Evolutionary conservation across 345 rosid genomes (phyloP), one percentile per base, ranked within the genome.

Genomic region (Melaleuca quinquenervia): DNA sequence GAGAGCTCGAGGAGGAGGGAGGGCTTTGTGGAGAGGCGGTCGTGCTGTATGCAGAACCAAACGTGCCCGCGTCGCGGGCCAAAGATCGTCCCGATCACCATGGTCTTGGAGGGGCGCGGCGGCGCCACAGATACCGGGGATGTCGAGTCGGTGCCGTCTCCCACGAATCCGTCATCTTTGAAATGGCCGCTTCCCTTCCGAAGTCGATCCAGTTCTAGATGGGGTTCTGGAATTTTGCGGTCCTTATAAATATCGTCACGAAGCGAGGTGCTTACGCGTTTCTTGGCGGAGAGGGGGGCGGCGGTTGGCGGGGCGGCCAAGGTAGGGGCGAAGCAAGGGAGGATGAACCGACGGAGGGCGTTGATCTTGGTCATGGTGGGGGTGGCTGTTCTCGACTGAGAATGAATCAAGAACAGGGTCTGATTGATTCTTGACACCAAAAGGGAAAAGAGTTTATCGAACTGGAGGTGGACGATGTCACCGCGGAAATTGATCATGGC

Each of bases 21-120:
- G n/a, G 97, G 96, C 84, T 90, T 94, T 1, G 90, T 82, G 50
- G 96, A 92, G 91, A 94, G 96, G 89, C 95, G 98, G 88, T 94
- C 91, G 85, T 92, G 93, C 80, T 96, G 98, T 89, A 96, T 83
- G 83, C 98, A 94, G 94, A 96, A 92, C 96, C 98, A 95, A 53
- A 95, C 98, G 89, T 94, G 98, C 84, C 98, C 97, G 29, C 94
- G 93, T 64, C 96, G 95, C 56, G 87, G 89, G 15, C 98, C 98
- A 88, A 94, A 96, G 29, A 96, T 90, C 29, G 98, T 96, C 8
- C 98, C 98, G 75, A 92, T 93, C 50, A 92, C 98, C 96, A 95
- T 94, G 27, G 98, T 91, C 91, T 91, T 95, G 49, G 98, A 95
- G 9, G 92, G 96, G 53, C 97, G 94, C 2, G 92, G 88, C 3